phyloP scores from a whole-genome alignment of 2,329 filamentous ascomycete species.

The Didymella arachidicola region DNA sequence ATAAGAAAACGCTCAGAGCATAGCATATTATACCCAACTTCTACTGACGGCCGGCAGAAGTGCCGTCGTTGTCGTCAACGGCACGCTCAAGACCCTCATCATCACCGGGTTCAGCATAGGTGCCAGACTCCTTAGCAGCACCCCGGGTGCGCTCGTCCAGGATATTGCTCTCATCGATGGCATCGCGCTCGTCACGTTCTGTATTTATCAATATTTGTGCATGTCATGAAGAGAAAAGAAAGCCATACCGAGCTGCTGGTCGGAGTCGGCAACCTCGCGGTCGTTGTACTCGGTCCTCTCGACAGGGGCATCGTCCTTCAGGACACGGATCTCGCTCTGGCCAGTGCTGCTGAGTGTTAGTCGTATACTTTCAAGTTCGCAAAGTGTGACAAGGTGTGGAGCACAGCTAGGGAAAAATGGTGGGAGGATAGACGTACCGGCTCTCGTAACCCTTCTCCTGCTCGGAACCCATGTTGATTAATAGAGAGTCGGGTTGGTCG shows the following conservation, averaged over 20 bases:
- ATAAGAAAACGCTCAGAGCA: not conserved
- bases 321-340: conserved; percentile 56
- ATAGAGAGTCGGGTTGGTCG: not conserved
- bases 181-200: conserved; percentile 59
- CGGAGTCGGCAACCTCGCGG: conserved; percentile 55
- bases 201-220: not conserved
- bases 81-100: conserved; percentile 58
- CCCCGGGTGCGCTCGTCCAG: conserved; percentile 58
- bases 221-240: too few species aligned
- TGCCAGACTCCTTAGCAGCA: conserved; percentile 54
- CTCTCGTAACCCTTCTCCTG: conserved; percentile 22
- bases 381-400: too few species aligned
- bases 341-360: conserved; percentile 52
- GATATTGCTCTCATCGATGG: conserved; percentile 59
- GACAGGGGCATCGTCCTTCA: conserved; percentile 56
- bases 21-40: not conserved
- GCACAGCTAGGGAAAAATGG: not conserved
- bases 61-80: conserved; percentile 47
- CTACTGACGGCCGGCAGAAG: conserved; percentile 37
- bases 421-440: conserved; percentile 7
- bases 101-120: conserved; percentile 61
- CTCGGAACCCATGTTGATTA: conserved; percentile 39
- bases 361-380: not conserved
- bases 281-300: conserved; percentile 55
- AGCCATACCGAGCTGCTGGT: conserved; percentile 55